phyloP scores from a whole-genome alignment of 177 flowering plant species.

The Vitis hybrid region DNA sequence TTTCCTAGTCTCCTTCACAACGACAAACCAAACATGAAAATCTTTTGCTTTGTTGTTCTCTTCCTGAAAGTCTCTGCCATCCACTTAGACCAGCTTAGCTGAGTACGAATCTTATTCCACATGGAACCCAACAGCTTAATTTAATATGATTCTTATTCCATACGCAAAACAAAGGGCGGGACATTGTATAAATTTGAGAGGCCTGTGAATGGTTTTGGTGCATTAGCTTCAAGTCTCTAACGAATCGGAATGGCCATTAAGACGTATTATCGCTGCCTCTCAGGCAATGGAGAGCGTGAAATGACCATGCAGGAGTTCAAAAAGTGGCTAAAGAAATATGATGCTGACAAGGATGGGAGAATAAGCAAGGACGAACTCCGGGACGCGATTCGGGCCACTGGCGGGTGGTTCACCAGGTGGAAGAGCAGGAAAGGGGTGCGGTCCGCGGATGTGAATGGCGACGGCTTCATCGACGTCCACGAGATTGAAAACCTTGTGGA shows the following conservation, averaged over 20 bases:
- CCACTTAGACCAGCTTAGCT: too few species aligned
- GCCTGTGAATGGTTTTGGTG: too few species aligned
- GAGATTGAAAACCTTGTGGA: conserved; percentile 26
- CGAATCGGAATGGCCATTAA: conserved; percentile 5
- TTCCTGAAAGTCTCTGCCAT: too few species aligned
- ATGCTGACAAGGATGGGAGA: conserved; percentile 30
- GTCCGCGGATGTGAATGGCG: conserved; percentile 19
- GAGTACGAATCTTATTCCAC: too few species aligned
- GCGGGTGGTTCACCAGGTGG: conserved; percentile 24
- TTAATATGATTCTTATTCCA: too few species aligned
- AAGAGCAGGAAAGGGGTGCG: conserved; percentile 12
- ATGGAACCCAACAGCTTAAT: too few species aligned
- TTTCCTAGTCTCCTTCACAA: too few species aligned
- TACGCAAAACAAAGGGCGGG: too few species aligned
- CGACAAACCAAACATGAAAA: too few species aligned
- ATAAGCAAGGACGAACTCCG: conserved; percentile 34
- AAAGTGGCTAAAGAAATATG: conserved; percentile 34
- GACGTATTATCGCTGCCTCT: neutral
- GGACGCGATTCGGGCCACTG: conserved; percentile 13
- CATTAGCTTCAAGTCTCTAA: too few species aligned
- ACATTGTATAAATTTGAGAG: too few species aligned
- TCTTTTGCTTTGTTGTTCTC: too few species aligned
- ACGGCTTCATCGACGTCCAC: conserved; percentile 25
- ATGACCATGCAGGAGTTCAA: conserved; percentile 39
- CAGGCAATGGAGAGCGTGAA: conserved; percentile 3